Conservation (phyloP, 331 rosid species). For the Rosa hybrid region DNA sequence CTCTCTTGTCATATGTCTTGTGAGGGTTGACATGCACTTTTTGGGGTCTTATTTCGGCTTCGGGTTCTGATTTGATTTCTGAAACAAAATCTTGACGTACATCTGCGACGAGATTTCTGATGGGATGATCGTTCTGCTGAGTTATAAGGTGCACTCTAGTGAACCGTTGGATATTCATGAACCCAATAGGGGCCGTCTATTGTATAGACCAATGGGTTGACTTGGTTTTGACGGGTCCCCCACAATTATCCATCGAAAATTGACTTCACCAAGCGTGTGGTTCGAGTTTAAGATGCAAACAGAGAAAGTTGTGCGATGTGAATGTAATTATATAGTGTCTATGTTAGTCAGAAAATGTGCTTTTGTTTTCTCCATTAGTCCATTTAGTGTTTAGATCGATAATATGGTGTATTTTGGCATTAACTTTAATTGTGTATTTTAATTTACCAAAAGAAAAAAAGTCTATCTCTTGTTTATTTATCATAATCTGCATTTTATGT, state of each 20-base stretch:
- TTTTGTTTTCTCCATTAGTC: no score
- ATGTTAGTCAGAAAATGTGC: no score
- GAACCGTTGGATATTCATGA: background rate
- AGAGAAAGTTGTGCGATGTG: no score
- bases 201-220: background rate
- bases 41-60: slow-evolving; percentile 1
- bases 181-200: background rate
- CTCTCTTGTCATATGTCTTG: slow-evolving; percentile 21
- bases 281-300: background rate
- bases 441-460: no score
- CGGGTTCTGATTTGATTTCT: slow-evolving; percentile 23
- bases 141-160: background rate
- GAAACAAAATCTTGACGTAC: slow-evolving; percentile 52
- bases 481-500: no score
- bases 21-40: slow-evolving; percentile 64
- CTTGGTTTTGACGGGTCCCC: background rate
- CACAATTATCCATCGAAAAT: background rate
- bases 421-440: no score
- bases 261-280: background rate
- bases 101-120: slow-evolving; percentile 42
- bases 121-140: background rate
- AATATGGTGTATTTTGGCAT: no score
- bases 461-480: no score
- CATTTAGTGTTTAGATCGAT: no score
- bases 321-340: no score